phyloP scores from a whole-genome alignment of 306 rosid species.

The Vigna mungo region DNA sequence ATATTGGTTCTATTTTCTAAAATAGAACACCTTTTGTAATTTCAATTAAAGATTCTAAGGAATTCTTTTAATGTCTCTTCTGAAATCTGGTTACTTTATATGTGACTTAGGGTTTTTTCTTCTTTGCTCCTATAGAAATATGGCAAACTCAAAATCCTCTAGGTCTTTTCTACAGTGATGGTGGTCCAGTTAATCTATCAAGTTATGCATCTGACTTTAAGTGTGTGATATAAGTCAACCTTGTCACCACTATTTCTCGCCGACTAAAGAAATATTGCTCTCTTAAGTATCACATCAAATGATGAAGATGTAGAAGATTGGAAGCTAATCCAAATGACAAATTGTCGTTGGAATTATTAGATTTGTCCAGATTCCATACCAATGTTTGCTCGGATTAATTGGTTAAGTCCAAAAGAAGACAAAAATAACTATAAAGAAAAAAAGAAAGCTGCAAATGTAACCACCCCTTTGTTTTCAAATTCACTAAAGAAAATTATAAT shows the following conservation, averaged over 20 bases:
- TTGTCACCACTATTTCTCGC: conserved; percentile 46
- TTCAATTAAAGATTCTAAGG: conserved; percentile 21
- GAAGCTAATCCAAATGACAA: conserved; percentile 36
- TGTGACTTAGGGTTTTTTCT: not conserved
- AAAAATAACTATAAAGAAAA: conserved; percentile 13
- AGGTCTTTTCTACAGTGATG: conserved; percentile 6
- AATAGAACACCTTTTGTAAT: conserved; percentile 30
- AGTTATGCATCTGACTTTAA: conserved; percentile 39
- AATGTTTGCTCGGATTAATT: conserved; percentile 35
- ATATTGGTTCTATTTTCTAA: conserved; percentile 27
- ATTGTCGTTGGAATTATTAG: conserved; percentile 21
- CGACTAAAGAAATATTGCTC: conserved; percentile 31
- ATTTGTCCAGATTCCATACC: conserved; percentile 31
- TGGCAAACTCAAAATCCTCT: conserved; percentile 29
- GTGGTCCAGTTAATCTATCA: conserved; percentile 11
- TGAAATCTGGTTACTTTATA: not conserved
- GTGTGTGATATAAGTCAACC: conserved; percentile 48
- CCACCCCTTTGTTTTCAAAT: conserved; percentile 51
- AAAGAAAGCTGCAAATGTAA: conserved; percentile 43
- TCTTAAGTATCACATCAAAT: conserved; percentile 48
- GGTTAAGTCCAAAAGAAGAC: conserved; percentile 59
- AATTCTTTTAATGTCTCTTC: conserved; percentile 26
- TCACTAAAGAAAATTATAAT: conserved; percentile 15
- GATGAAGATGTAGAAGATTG: conserved; percentile 21
- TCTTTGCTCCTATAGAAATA: conserved; percentile 25